Evolutionary conservation across 331 rosid species (phyloP).

Genomic region (Rhamnella rubrinervis): DNA sequence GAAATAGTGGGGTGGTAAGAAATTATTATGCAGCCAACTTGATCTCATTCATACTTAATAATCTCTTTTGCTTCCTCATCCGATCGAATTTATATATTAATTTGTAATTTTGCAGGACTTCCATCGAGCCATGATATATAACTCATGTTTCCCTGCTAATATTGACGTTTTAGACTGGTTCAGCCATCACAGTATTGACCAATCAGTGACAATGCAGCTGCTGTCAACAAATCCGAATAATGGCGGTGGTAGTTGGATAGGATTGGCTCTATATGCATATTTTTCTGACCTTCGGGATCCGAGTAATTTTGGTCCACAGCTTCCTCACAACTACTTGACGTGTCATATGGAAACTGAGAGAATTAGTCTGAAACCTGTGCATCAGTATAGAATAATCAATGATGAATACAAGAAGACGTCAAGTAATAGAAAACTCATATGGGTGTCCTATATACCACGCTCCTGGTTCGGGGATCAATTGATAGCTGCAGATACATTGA

Average conservation of each 20-base stretch:
- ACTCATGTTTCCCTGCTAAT: not conserved
- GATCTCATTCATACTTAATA: not conserved
- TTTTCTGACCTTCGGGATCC: not conserved
- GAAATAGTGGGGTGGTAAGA: not conserved
- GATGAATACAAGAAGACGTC: conserved; percentile 17
- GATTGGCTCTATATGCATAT: not conserved
- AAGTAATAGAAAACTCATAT: conserved; percentile 7
- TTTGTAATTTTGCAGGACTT: not conserved
- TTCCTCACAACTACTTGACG: conserved; percentile 11
- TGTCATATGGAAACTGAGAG: conserved; percentile 8
- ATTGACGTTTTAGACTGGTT: not conserved
- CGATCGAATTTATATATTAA: not conserved
- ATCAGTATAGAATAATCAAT: conserved; percentile 11
- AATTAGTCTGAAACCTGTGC: not conserved
- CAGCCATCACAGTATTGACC: not conserved
- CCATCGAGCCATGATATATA: not conserved
- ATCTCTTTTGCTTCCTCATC: not conserved
- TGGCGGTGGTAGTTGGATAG: conserved; percentile 2
- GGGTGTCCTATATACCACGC: conserved; percentile 24
- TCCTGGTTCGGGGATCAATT: conserved; percentile 1
- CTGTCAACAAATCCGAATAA: not conserved
- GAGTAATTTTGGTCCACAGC: not conserved
- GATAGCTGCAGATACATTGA: not conserved
- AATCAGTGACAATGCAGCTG: not conserved
- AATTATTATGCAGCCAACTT: not conserved